Evolutionary conservation across 139 green algal species (phyloP).

Genomic region (Deuterostichococcus epilithicus): DNA sequence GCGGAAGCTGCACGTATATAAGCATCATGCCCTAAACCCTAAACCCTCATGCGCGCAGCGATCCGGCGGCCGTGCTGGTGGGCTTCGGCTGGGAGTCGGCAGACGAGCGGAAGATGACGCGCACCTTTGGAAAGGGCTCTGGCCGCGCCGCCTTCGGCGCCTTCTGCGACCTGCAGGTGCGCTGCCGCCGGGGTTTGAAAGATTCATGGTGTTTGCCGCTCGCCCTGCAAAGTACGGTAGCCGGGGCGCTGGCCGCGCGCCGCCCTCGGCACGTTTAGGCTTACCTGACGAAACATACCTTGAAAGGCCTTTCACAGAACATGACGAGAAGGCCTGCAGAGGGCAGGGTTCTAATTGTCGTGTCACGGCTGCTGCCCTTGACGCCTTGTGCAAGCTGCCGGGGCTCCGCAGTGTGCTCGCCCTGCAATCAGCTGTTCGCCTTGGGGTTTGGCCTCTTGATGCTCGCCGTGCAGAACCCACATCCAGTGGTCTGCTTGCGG

Average conservation of each 20-base stretch:
- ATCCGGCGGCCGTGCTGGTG: background rate
- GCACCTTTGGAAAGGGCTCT: background rate
- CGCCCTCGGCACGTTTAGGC: background rate
- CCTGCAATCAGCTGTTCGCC: no score
- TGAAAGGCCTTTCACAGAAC: background rate
- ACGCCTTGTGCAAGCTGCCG: no score
- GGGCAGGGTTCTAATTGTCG: no score
- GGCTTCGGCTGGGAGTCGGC: conserved; percentile 1
- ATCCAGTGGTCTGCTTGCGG: no score
- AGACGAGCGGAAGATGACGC: conserved; percentile 3
- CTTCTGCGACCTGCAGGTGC: conserved; percentile 8
- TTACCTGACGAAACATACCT: background rate
- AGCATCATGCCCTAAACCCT: no score
- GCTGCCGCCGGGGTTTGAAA: no score
- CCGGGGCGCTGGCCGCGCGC: background rate
- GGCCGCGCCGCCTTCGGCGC: background rate
- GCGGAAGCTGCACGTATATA: no score
- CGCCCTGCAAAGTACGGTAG: background rate
- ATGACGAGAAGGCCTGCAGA: background rate
- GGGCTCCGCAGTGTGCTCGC: no score
- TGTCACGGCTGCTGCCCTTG: no score
- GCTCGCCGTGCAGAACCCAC: no score
- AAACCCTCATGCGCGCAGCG: no score
- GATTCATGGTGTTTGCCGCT: background rate
- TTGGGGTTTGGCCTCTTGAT: no score